Evolutionary conservation across 225 moss, liverwort and hornwort species (phyloP).

Genomic region (Bryum argenteum): DNA sequence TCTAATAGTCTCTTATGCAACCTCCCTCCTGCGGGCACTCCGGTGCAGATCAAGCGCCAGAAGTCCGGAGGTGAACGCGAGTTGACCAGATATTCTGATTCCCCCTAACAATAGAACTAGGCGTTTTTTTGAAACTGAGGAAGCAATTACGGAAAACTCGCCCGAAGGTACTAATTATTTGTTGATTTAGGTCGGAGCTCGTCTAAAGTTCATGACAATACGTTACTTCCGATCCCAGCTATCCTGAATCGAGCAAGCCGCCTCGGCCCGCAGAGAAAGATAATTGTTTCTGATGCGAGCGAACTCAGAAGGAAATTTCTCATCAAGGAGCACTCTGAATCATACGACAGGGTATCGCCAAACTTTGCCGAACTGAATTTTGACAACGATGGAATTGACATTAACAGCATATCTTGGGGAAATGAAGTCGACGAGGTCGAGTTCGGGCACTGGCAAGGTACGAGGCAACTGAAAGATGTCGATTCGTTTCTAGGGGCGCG

Average conservation of each 20-base stretch:
- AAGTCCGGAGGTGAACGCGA: constrained; percentile 34
- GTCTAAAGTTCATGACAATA: constrained; percentile 28
- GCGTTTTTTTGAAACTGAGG: constrained; percentile 2
- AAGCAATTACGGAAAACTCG: constrained; percentile 8
- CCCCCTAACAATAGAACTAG: not conserved
- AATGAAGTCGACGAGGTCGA: constrained; percentile 25
- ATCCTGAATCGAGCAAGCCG: constrained; percentile 22
- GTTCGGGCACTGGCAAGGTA: constrained; percentile 30
- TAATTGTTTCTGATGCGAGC: constrained; percentile 22
- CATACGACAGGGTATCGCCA: constrained; percentile 10
- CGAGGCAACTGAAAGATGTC: constrained; percentile 20
- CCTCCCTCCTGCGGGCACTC: constrained; percentile 22
- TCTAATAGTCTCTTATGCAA: constrained; percentile 29
- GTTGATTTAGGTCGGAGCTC: constrained; percentile 28
- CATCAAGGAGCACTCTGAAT: constrained; percentile 32
- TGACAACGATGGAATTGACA: constrained; percentile 13
- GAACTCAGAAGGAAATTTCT: constrained; percentile 37
- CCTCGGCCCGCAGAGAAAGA: constrained; percentile 17
- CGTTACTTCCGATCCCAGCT: constrained; percentile 21
- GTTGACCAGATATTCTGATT: constrained; percentile 13
- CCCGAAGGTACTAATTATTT: not conserved
- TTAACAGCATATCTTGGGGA: constrained; percentile 7
- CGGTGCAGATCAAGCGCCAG: constrained; percentile 22
- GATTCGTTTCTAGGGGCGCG: constrained; percentile 9
- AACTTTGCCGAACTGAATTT: constrained; percentile 14